These are phyloP conservation scores for Roridomyces roridus DNA, from an alignment of 768 basidiomycete species.

Conservation along the genomic window DNA sequence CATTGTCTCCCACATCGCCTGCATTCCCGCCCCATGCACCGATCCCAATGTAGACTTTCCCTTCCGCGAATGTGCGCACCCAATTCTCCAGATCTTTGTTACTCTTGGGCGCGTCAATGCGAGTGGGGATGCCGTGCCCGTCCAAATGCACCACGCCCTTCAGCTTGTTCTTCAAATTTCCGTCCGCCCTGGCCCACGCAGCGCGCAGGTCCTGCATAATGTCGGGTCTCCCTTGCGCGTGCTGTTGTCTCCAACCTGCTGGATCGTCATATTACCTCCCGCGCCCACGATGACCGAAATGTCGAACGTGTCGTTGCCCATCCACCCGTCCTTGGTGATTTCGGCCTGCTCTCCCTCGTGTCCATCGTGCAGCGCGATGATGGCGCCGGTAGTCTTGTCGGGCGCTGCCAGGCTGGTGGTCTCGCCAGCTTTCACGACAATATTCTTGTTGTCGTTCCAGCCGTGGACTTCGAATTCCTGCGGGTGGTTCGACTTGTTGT, in stretches of 20 bases:
- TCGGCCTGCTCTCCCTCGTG: slow-evolving; percentile 9
- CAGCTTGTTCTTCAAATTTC: background rate
- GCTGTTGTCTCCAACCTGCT: background rate
- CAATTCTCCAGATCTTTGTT: background rate
- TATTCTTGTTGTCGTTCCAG: background rate
- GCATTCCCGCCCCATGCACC: background rate
- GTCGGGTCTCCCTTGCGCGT: slow-evolving; percentile 4
- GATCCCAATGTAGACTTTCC: background rate
- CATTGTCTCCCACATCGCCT: background rate
- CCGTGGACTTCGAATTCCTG: slow-evolving; percentile 2
- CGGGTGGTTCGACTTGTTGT: background rate
- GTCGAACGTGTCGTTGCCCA: slow-evolving; percentile 5
- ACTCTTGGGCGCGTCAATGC: slow-evolving; percentile 6
- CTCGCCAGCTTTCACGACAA: background rate
- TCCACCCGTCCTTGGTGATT: slow-evolving; percentile 3
- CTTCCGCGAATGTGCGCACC: slow-evolving; percentile 1
- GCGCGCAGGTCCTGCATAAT: background rate
- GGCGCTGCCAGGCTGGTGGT: background rate
- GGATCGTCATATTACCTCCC: slow-evolving; percentile 2
- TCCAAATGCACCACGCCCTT: slow-evolving; percentile 5
- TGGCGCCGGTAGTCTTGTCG: slow-evolving; percentile 1
- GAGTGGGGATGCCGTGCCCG: background rate
- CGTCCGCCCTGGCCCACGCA: background rate
- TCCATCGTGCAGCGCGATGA: slow-evolving; percentile 5
- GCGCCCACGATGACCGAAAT: slow-evolving; percentile 1